Base-by-base conservation (phyloP, 169 alveolate species). In the Eimeria necatrix region DNA sequence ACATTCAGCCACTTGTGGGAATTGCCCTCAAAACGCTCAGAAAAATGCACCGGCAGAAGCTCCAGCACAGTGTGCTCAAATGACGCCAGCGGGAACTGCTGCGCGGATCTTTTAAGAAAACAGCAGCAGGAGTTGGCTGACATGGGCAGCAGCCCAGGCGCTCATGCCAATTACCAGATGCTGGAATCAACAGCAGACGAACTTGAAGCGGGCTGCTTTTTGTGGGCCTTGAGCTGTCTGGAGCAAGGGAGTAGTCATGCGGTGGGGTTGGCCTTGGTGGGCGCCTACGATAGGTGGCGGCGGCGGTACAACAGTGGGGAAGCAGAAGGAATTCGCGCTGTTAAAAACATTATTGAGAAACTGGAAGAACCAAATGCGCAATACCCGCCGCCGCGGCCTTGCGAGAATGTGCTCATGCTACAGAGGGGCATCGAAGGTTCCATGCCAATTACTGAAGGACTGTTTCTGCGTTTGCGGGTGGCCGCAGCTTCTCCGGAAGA, bases 181-280 rank as follows among this genome's bases (percentile, higher is more conserved):
- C 73, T n/a, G 64, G 53, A 20, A 5, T 46, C 22, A 3, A 51
- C 90, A n/a, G 90, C 24, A 20, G 73, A 6, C 1, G 24, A 46
- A 2, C 73, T 61, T 26, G 90, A 59, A 0, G 20, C 90, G n/a
- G 41, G 90, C 53, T 81, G 90, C 74, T 51, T 81, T 51, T 51
- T 81, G 4, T 81, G 90, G 90, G 90, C 90, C 20, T 24, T 81
- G 90, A 81, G 90, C 48, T 81, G 56, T 24, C 74, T 81, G 24
- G 90, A 81, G 74, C 90, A 81, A 73, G 90, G 90, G 20, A 81
- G 90, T 73, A 81, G 90, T 53, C 90, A 81, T 73, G 49, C 90
- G 5, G 90, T 81, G 9, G 90, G 90, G 73, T 46, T 24, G 60
- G 90, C 90, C 22, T 52, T 81, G 74, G 53, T 53, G 53, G 49